phyloP scores from a whole-genome alignment of 768 basidiomycete genomes.

The Lentinula detonsa region DNA sequence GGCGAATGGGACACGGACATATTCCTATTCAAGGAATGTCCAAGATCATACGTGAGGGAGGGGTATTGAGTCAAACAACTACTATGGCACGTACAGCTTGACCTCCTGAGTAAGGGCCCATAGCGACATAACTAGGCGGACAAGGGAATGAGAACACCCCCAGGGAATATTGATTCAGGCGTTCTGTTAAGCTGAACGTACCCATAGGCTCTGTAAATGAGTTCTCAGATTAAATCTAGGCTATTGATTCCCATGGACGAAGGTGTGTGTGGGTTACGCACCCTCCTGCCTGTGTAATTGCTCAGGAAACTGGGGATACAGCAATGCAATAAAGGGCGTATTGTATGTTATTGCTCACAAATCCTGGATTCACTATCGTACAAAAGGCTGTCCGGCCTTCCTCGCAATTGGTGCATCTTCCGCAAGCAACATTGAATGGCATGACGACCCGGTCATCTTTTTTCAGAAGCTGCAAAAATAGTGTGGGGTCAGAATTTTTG shows the following conservation, averaged over 20 bases:
- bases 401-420: slow-evolving; percentile 52
- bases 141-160: background rate
- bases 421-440: slow-evolving; percentile 56
- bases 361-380: slow-evolving; percentile 52
- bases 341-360: slow-evolving; percentile 27
- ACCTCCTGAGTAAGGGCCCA: slow-evolving; percentile 51
- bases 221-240: background rate
- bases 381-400: slow-evolving; percentile 49
- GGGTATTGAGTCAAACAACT: too few species aligned
- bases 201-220: slow-evolving; percentile 36
- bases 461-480: slow-evolving; percentile 33
- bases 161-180: too few species aligned
- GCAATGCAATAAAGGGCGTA: background rate
- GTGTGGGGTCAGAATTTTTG: background rate
- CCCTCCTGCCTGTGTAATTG: slow-evolving; percentile 37
- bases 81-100: slow-evolving; percentile 33
- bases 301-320: background rate
- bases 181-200: slow-evolving; percentile 13
- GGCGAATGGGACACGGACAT: slow-evolving; percentile 49
- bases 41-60: background rate
- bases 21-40: slow-evolving; percentile 30
- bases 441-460: slow-evolving; percentile 56
- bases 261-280: slow-evolving; percentile 13
- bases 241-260: too few species aligned
- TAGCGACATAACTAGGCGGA: slow-evolving; percentile 40